Percentiles rank a stretch among this genome's conserved stretches.
Evolutionary conservation across 2,329 filamentous ascomycete genomes (phyloP).

Genomic region (Fusarium sp.): DNA sequence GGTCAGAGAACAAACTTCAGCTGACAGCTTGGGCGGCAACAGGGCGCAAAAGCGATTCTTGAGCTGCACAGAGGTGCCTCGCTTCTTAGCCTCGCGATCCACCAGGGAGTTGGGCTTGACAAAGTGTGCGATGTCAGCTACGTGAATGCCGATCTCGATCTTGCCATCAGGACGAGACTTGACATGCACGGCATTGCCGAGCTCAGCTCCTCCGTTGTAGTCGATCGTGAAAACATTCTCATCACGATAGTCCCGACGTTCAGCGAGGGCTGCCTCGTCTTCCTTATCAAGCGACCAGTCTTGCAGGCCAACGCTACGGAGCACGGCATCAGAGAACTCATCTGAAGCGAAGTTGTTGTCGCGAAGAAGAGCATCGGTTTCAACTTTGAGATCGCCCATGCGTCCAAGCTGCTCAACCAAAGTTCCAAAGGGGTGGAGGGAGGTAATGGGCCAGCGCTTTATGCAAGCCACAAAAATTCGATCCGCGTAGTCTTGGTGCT

Average conservation of each 20-base stretch:
- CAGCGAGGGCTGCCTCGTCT: constrained; percentile 75
- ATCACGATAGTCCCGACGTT: constrained; percentile 87
- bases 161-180: constrained; percentile 84
- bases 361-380: constrained; percentile 94
- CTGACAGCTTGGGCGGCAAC: constrained; percentile 85
- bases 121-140: constrained; percentile 95
- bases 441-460: constrained; percentile 99
- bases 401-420: constrained; percentile 95
- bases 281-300: constrained; percentile 91
- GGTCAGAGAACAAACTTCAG: constrained; percentile 86
- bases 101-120: constrained; percentile 96
- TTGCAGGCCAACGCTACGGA: constrained; percentile 90
- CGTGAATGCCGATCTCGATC: constrained; percentile 93
- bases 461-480: constrained; percentile 99
- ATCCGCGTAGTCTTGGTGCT: constrained; percentile 96
- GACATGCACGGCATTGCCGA: constrained; percentile 93
- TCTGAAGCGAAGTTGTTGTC: constrained; percentile 99
- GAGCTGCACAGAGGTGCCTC: constrained; percentile 93
- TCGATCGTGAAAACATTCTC: constrained; percentile 94
- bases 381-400: constrained; percentile 97
- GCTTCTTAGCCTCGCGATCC: constrained; percentile 97
- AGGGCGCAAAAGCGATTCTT: constrained; percentile 89
- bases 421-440: constrained; percentile 97
- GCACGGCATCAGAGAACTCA: constrained; percentile 95
- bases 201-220: constrained; percentile 84